Percentiles rank a stretch among this genome's conserved stretches.
phyloP scores from a whole-genome alignment of 1,139 yeast species.

The Taphrina deformans region DNA sequence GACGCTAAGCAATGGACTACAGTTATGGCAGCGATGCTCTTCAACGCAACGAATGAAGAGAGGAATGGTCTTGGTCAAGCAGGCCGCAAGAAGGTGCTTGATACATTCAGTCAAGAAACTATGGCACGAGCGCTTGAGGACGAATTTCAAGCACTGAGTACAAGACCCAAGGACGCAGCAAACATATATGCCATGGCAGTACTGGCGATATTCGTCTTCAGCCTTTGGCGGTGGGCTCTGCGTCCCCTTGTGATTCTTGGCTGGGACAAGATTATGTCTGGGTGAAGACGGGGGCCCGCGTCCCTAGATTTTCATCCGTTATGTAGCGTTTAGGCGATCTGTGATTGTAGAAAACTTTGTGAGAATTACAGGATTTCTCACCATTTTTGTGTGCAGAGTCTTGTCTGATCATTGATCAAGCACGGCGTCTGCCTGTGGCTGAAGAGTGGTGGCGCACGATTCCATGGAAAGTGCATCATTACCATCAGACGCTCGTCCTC shows the following conservation, averaged over 20 bases:
- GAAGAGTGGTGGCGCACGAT: not conserved
- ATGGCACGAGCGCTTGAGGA: not conserved
- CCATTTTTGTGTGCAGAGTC: too few relatives aligned
- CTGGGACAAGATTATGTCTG: too few relatives aligned
- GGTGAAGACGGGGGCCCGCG: too few relatives aligned
- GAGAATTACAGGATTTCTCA: not conserved
- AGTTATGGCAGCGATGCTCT: slow-evolving; percentile 52
- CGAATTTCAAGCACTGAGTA: not conserved
- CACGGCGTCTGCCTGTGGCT: too few relatives aligned
- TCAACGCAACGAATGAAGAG: slow-evolving; percentile 43
- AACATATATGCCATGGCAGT: slow-evolving; percentile 2
- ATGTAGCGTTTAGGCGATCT: too few relatives aligned
- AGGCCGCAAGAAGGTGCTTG: slow-evolving; percentile 56
- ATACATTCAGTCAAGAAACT: slow-evolving; percentile 57
- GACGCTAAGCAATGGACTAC: slow-evolving; percentile 63
- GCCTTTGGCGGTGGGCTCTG: slow-evolving; percentile 4
- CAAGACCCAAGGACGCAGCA: not conserved
- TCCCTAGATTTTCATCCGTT: too few relatives aligned
- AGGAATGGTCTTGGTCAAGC: slow-evolving; percentile 50
- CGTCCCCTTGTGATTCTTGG: not conserved
- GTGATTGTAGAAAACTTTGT: too few relatives aligned
- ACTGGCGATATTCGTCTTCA: not conserved
- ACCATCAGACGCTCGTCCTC: too few relatives aligned
- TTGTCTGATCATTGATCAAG: too few relatives aligned
- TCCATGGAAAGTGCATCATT: too few relatives aligned